Conservation (phyloP, 345 rosid species). For the Orychophragmus violaceus region DNA sequence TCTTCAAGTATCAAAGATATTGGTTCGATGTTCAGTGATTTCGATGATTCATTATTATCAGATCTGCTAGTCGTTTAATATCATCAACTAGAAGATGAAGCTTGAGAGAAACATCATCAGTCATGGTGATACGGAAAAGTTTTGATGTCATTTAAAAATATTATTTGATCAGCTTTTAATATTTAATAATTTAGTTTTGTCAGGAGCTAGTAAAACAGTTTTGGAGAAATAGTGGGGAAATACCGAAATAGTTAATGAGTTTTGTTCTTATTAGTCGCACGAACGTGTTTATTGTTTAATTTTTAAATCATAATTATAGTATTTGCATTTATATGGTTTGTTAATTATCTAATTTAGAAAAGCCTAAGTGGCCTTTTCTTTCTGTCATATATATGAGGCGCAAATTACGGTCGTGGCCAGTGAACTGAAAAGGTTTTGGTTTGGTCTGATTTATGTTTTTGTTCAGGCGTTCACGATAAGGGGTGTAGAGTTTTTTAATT, state of each 20-base stretch:
- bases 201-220: conserved; percentile 33
- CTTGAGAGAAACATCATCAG: not conserved
- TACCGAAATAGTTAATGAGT: conserved; percentile 5
- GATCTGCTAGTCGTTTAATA: conserved; percentile 45
- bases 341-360: not conserved
- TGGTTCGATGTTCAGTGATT: conserved; percentile 50
- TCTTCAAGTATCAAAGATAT: conserved; percentile 37
- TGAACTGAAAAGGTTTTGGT: conserved; percentile 25
- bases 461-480: not conserved
- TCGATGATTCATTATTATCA: conserved; percentile 64
- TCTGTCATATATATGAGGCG: conserved; percentile 39
- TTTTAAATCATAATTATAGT: not conserved
- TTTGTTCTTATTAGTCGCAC: conserved; percentile 19
- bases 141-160: conserved; percentile 8
- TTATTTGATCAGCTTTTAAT: conserved; percentile 1
- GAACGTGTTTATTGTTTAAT: conserved; percentile 31
- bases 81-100: conserved; percentile 2
- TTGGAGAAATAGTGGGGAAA: conserved; percentile 29
- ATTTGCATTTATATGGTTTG: not conserved
- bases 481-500: not conserved
- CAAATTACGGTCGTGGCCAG: conserved; percentile 43
- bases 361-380: conserved; percentile 54
- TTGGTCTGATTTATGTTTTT: not conserved
- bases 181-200: conserved; percentile 31
- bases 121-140: conserved; percentile 30